Evolutionary conservation across 352 stramenopile species (phyloP).

Genomic region (Aphanomyces cochlioides): DNA sequence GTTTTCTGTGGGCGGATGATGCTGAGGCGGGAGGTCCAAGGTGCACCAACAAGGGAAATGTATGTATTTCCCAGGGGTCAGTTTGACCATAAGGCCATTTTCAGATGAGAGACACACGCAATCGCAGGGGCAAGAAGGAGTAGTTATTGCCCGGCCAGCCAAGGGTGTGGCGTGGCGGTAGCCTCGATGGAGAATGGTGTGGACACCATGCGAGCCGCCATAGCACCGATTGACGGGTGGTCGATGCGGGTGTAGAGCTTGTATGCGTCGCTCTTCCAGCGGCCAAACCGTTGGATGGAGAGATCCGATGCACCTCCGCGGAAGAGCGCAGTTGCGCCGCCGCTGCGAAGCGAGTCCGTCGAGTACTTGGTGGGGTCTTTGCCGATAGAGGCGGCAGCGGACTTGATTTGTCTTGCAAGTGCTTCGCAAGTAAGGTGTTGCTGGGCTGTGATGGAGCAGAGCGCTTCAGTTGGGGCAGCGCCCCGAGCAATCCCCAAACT

Average conservation of each 20-base stretch:
- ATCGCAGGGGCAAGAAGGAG: not conserved
- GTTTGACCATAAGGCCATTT: too few species aligned
- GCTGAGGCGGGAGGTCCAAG: too few species aligned
- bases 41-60: too few species aligned
- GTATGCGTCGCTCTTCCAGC: constrained; percentile 1
- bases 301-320: not conserved
- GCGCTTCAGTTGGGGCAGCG: not conserved
- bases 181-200: not conserved
- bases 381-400: not conserved
- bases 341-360: not conserved
- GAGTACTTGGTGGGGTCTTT: not conserved
- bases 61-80: too few species aligned
- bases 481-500: not conserved
- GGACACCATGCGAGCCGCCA: constrained; percentile 1
- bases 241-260: not conserved
- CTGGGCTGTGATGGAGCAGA: not conserved
- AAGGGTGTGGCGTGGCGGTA: not conserved
- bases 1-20: too few species aligned
- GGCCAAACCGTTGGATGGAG: not conserved
- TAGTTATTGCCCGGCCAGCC: not conserved
- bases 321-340: constrained; percentile 1
- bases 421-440: not conserved
- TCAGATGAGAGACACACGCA: too few species aligned
- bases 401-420: not conserved
- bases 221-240: not conserved